Base-by-base conservation (phyloP, 306 rosid species). In the Castanea sativa region DNA sequence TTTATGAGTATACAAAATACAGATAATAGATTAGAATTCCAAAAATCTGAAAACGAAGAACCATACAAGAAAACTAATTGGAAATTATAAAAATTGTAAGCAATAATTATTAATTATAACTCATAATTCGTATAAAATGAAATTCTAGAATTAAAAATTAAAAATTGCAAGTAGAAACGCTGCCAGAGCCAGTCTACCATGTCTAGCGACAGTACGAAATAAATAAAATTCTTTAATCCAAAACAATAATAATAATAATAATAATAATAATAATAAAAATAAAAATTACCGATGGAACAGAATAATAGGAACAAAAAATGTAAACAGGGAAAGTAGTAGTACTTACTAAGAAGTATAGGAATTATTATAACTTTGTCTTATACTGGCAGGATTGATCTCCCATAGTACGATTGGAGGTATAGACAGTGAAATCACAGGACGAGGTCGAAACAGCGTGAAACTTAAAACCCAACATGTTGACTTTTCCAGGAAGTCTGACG, bases 371-470 rank as follows among this genome's bases (percentile, higher is more conserved):
- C 74, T 85, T 78, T 0, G 88, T 84, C 65, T 81, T 83, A 70
- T 75, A 74, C 6, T 15, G 23, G 67, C 98, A 94, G 5, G 9
- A 12, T 14, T 81, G 81, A 35, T 83, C 71, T n/a, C 18, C 73
- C n/a, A 87, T 5, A 3, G 64, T 78, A 8, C 43, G 53, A 1
- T 19, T 74, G 49, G 84, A n/a, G 65, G 83, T 4, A 65, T 27
- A 11, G 55, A 94, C 0, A 5, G 0, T 18, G 79, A 89, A 73
- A 79, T 92, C 88, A 84, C 98, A 94, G 20, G 94, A 79, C 1
- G 91, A 18, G 0, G 85, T 52, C 0, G 94, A 49, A 14, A 63
- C 77, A 15, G 65, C 87, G 43, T 83, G 79, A 57, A 94, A 3
- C 35, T 76, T 86, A 12, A 90, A 27, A 2, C 93, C 45, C 11